Conservation (phyloP, 169 alveolate species). For the Miamiensis avidus region DNA sequence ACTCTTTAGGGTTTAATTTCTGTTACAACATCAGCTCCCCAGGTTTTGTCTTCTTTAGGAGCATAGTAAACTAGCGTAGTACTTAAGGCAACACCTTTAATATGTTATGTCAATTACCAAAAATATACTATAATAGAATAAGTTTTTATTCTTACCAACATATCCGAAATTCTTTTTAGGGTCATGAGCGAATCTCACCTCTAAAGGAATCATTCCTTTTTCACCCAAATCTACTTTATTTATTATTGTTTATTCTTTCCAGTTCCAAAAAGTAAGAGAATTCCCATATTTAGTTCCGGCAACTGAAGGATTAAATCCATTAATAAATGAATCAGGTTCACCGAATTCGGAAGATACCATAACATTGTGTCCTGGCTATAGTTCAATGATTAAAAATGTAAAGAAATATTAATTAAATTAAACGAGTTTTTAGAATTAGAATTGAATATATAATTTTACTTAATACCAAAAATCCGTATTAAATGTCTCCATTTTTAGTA, state of each 20-base stretch:
- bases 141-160: constrained; percentile 10
- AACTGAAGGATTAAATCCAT: constrained; percentile 42
- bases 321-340: constrained; percentile 31
- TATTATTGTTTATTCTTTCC: constrained; percentile 26
- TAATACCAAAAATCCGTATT: constrained; percentile 53
- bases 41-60: neutral
- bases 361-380: constrained; percentile 35
- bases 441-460: neutral
- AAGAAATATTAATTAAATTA: too few relatives aligned
- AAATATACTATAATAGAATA: too few relatives aligned
- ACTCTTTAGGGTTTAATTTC: neutral
- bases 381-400: too few relatives aligned
- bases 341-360: constrained; percentile 50
- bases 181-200: constrained; percentile 15
- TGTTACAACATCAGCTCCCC: neutral
- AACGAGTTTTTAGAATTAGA: neutral
- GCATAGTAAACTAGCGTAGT: neutral
- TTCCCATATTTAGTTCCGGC: constrained; percentile 30
- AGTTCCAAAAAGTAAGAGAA: constrained; percentile 41
- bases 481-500: neutral
- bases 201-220: constrained; percentile 13
- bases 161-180: constrained; percentile 10
- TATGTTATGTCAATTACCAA: neutral
- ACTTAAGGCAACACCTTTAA: neutral
- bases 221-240: constrained; percentile 10